Evolutionary conservation across 1,284 basidiomycete species (phyloP).

Genomic region (Ustilago vetiveriae): DNA sequence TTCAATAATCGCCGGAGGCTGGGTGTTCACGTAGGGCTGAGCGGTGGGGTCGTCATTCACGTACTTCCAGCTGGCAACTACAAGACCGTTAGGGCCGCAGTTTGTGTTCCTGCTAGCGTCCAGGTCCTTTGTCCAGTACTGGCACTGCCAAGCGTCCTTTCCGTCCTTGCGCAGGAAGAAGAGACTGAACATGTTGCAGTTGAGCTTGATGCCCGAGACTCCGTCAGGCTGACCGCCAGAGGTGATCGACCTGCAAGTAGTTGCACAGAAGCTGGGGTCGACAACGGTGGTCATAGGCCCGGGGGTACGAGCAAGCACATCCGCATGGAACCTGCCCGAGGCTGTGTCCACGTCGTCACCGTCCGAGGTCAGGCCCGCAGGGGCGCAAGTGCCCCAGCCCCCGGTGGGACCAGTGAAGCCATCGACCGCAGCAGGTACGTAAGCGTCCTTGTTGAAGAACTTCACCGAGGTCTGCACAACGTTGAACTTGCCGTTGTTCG

Average conservation of each 20-base stretch:
- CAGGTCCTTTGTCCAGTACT: slow-evolving; percentile 6
- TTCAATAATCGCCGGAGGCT: not conserved
- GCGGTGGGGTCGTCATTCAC: not conserved
- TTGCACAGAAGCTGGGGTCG: not conserved
- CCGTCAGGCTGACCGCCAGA: not conserved
- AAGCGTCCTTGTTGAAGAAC: not conserved
- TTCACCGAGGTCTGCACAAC: not conserved
- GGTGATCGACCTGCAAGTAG: not conserved
- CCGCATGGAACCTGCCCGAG: not conserved
- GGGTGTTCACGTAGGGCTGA: not conserved
- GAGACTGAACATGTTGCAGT: slow-evolving; percentile 8
- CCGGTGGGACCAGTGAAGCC: not conserved
- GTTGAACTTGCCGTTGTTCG: slow-evolving; percentile 2
- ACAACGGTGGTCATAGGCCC: not conserved
- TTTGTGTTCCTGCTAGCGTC: not conserved
- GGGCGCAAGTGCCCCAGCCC: not conserved
- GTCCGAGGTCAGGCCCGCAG: not conserved
- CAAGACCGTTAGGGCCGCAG: not conserved
- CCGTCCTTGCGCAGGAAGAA: slow-evolving; percentile 1
- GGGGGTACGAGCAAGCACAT: not conserved
- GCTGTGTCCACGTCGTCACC: not conserved
- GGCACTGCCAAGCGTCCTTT: slow-evolving; percentile 5
- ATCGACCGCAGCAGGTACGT: not conserved
- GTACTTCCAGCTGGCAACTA: slow-evolving; percentile 7
- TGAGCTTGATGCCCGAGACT: not conserved